Evolutionary conservation across 257 asterid genomes (phyloP).

Genomic region (Solanum virginianum): DNA sequence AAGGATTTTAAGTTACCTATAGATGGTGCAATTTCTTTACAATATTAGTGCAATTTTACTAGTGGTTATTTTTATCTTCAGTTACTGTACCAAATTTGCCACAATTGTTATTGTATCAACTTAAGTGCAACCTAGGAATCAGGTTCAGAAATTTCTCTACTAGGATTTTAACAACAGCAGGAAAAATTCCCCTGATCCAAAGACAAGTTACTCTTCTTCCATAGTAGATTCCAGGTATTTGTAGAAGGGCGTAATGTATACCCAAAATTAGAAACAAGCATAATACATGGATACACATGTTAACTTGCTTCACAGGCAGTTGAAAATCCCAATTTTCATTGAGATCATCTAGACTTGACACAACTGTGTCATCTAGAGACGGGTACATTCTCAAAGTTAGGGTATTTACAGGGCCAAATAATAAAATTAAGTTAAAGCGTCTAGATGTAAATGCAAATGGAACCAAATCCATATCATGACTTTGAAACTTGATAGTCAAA

Average conservation of each 20-base stretch:
- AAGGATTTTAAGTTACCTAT: background rate
- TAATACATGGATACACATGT: too few relatives aligned
- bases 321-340: too few relatives aligned
- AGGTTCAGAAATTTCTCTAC: background rate
- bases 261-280: background rate
- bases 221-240: background rate
- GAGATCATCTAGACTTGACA: background rate
- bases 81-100: background rate
- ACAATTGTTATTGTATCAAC: background rate
- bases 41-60: background rate
- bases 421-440: background rate
- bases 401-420: background rate
- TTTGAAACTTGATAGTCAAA: background rate
- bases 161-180: background rate
- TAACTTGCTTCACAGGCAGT: too few relatives aligned
- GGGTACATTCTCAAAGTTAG: too few relatives aligned
- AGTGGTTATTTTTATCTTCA: background rate
- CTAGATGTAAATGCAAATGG: background rate
- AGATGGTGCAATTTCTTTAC: background rate
- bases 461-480: background rate
- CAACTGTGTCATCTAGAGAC: too few relatives aligned
- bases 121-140: background rate
- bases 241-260: background rate
- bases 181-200: background rate
- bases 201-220: background rate